These are phyloP conservation scores for Pseudogymnoascus sp. DNA, from an alignment of 2,329 filamentous ascomycete genomes.

Conservation along the genomic window DNA sequence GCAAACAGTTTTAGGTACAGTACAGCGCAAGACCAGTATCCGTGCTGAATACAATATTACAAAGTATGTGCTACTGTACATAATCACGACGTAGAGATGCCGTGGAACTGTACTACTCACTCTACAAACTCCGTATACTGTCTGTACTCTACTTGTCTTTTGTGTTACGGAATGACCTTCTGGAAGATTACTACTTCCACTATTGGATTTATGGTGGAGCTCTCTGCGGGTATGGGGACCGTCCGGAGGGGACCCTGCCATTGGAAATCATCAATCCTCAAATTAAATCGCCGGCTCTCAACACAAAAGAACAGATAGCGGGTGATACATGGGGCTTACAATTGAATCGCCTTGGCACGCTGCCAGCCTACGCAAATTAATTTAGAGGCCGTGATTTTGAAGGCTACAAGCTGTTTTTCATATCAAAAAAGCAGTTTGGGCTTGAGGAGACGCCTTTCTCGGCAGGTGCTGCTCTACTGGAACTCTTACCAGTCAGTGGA, in stretches of 20 bases:
- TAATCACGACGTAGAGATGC: not conserved
- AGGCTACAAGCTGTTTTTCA: not conserved
- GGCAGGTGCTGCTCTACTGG: not conserved
- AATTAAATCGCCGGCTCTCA: conserved; percentile 1
- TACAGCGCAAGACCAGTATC: not conserved
- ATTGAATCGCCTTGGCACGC: not conserved
- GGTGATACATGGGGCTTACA: not conserved
- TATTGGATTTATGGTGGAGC: conserved; percentile 7
- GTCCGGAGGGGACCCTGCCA: not conserved
- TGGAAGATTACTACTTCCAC: conserved; percentile 8
- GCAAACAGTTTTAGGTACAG: not conserved
- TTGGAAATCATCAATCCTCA: conserved; percentile 7
- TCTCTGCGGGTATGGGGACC: not conserved
- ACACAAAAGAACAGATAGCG: not conserved
- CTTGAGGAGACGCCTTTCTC: not conserved
- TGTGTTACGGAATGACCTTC: conserved; percentile 4
- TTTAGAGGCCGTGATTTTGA: not conserved
- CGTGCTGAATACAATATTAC: not conserved
- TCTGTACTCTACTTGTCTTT: not conserved
- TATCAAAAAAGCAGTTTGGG: not conserved
- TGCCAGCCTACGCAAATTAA: not conserved
- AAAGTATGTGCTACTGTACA: not conserved
- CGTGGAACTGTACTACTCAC: not conserved
- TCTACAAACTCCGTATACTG: not conserved
- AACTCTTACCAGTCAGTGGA: not conserved